A percentile compares a stretch with the other conserved stretches of the same genome.
These are phyloP conservation scores for Nitzschia sp. DNA, from an alignment of 108 stramenopile species.

Conservation along the genomic window DNA sequence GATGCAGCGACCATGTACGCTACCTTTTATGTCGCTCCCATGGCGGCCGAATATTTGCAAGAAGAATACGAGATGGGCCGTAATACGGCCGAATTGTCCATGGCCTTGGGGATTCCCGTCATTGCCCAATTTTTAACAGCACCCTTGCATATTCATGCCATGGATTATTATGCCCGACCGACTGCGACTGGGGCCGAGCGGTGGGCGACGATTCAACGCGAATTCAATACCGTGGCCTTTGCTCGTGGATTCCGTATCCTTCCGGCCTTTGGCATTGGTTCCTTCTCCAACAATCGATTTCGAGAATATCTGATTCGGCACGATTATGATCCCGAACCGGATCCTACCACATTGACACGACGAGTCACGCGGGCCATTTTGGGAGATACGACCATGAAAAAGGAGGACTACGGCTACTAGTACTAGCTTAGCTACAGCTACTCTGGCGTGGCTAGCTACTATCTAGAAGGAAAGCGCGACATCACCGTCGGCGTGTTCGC, in stretches of 20 bases:
- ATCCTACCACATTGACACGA: not conserved
- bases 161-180: constrained; percentile 38
- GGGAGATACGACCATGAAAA: not conserved
- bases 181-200: constrained; percentile 30
- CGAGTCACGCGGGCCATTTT: constrained; percentile 4
- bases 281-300: constrained; percentile 47
- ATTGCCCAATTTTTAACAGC: constrained; percentile 38
- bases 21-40: constrained; percentile 43
- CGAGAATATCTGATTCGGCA: constrained; percentile 42
- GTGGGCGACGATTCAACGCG: constrained; percentile 19
- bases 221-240: constrained; percentile 40
- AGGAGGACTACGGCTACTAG: not conserved
- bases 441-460: too few species aligned
- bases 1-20: constrained; percentile 45
- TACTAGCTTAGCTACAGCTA: too few species aligned
- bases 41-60: constrained; percentile 23
- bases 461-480: too few species aligned
- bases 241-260: constrained; percentile 49
- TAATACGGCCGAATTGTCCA: constrained; percentile 25
- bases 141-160: constrained; percentile 46
- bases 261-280: constrained; percentile 49
- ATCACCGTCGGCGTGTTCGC: too few species aligned
- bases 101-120: constrained; percentile 38
- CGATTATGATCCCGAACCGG: constrained; percentile 24
- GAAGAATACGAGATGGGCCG: constrained; percentile 25